Percentiles rank a stretch among this genome's conserved stretches.
Evolutionary conservation across 2,329 filamentous ascomycete genomes (phyloP).

Genomic region (Pseudogymnoascus sp.): DNA sequence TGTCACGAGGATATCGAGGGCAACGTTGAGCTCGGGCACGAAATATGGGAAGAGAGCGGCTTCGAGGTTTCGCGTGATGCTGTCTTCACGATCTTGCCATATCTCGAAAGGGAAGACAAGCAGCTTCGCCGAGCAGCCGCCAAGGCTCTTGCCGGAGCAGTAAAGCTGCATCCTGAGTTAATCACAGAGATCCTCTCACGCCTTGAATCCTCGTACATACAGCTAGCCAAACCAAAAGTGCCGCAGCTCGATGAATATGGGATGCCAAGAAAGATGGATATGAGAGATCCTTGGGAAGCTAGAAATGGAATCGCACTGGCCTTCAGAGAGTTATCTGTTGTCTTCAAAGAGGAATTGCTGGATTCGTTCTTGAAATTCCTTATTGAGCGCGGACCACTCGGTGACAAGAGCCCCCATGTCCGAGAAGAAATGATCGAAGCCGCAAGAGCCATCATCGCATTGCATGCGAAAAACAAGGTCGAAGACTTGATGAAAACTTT

Average conservation of each 20-base stretch:
- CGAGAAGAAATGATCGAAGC: constrained; percentile 88
- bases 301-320: constrained; percentile 83
- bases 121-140: constrained; percentile 80
- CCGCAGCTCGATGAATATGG: constrained; percentile 87
- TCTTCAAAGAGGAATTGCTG: constrained; percentile 62
- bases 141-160: constrained; percentile 68
- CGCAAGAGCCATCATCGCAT: constrained; percentile 70
- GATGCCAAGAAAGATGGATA: constrained; percentile 83
- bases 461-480: constrained; percentile 73
- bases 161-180: constrained; percentile 51
- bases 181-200: constrained; percentile 56
- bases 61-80: constrained; percentile 62
- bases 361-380: constrained; percentile 77
- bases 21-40: constrained; percentile 71
- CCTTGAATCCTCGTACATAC: constrained; percentile 64
- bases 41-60: constrained; percentile 93
- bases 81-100: constrained; percentile 63
- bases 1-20: constrained; percentile 87
- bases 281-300: constrained; percentile 83
- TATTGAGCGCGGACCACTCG: constrained; percentile 78
- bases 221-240: constrained; percentile 73
- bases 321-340: constrained; percentile 70
- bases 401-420: constrained; percentile 70
- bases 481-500: constrained; percentile 90
- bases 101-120: constrained; percentile 70